These are phyloP conservation scores for Gastrolobium bilobum DNA, from an alignment of 306 rosid species.

Conservation along the genomic window DNA sequence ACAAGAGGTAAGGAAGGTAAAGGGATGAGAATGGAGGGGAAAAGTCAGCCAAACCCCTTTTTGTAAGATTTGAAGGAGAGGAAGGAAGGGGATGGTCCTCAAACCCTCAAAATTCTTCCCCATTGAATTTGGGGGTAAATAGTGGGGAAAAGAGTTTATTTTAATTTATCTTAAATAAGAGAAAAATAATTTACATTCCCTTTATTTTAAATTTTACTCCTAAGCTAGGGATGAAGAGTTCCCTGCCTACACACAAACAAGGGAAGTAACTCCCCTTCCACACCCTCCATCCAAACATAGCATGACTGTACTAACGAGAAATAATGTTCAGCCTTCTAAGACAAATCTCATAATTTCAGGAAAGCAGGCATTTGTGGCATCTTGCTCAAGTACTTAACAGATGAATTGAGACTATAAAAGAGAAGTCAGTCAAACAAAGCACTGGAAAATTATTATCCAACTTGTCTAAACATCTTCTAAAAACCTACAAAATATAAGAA, in stretches of 20 bases:
- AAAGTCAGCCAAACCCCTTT: background rate
- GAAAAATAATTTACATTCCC: background rate
- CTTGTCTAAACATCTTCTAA: slow-evolving; percentile 52
- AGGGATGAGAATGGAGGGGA: background rate
- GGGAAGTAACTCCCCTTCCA: slow-evolving; percentile 33
- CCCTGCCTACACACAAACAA: slow-evolving; percentile 24
- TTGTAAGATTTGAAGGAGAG: background rate
- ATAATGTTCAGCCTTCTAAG: slow-evolving; percentile 4
- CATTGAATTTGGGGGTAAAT: background rate
- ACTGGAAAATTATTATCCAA: slow-evolving; percentile 52
- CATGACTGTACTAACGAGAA: slow-evolving; percentile 1
- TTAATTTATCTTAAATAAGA: slow-evolving; percentile 1
- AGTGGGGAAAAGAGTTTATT: background rate
- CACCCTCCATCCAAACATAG: slow-evolving; percentile 36
- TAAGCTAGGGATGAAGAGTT: slow-evolving; percentile 13
- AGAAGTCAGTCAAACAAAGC: slow-evolving; percentile 42
- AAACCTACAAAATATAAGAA: slow-evolving; percentile 71
- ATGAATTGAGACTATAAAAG: slow-evolving; percentile 25
- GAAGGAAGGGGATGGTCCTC: background rate
- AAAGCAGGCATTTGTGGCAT: slow-evolving; percentile 40
- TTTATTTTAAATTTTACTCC: slow-evolving; percentile 5
- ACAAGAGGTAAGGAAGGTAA: background rate
- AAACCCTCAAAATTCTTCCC: background rate
- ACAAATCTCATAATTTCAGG: slow-evolving; percentile 27
- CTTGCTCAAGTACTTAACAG: slow-evolving; percentile 42